Conservation (phyloP, 345 rosid species). For the Gossypium thurberi region DNA sequence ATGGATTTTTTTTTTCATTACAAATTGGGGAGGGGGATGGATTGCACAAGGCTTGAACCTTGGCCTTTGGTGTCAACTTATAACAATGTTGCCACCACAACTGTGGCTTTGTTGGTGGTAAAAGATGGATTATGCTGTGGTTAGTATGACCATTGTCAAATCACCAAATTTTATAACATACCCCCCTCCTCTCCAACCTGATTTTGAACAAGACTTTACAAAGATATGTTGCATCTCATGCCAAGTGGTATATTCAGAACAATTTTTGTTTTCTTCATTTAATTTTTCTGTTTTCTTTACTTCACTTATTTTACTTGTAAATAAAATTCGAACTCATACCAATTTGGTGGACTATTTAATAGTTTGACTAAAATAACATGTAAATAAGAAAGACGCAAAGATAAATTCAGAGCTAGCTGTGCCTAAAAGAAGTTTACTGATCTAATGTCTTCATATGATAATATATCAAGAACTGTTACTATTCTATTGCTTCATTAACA, state of each 20-base stretch:
- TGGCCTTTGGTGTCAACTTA: too few relatives aligned
- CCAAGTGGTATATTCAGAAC: background rate
- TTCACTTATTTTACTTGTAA: background rate
- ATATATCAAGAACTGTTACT: background rate
- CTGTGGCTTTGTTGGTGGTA: background rate
- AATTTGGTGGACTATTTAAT: background rate
- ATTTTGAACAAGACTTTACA: background rate
- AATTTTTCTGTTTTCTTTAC: background rate
- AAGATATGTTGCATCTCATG: background rate
- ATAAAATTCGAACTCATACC: background rate
- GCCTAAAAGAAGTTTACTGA: background rate
- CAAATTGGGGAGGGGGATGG: too few relatives aligned
- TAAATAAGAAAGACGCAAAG: background rate
- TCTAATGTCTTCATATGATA: background rate
- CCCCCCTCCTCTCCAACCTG: background rate
- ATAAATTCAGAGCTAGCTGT: background rate
- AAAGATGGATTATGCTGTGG: background rate
- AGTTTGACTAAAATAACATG: background rate
- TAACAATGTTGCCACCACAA: too few relatives aligned
- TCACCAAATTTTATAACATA: background rate
- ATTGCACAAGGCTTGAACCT: too few relatives aligned
- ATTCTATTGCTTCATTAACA: background rate
- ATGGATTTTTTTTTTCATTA: background rate
- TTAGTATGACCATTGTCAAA: background rate
- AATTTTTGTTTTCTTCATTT: background rate